Conservation (phyloP, 148 eudicot genomes). For the Rhododendron griersonianum region DNA sequence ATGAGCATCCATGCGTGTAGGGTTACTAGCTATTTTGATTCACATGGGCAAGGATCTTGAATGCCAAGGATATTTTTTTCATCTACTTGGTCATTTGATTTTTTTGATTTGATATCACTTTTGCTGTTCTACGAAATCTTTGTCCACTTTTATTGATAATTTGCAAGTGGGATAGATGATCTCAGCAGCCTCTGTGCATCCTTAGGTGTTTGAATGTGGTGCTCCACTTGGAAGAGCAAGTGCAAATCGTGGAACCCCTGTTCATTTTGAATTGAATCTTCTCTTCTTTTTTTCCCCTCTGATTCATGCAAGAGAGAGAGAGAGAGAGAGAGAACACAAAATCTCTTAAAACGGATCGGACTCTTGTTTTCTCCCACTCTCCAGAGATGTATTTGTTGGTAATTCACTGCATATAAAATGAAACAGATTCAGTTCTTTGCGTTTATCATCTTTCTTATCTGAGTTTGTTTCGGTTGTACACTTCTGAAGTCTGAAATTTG, state of each 20-base stretch:
- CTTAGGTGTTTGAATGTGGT: neutral
- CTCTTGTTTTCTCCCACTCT: neutral
- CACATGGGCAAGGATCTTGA: neutral
- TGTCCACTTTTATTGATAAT: neutral
- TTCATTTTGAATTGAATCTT: neutral
- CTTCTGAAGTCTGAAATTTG: neutral
- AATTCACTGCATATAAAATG: neutral
- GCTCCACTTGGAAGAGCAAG: neutral
- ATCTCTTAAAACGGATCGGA: neutral
- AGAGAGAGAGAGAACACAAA: neutral
- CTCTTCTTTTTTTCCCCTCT: neutral
- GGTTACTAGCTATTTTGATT: neutral
- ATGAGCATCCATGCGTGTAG: neutral
- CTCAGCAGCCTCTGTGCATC: neutral
- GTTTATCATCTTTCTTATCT: neutral
- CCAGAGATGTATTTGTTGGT: neutral
- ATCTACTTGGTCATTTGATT: neutral
- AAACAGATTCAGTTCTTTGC: neutral
- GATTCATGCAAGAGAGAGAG: neutral
- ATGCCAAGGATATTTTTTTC: neutral
- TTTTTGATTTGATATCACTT: too few species aligned
- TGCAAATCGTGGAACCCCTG: neutral
- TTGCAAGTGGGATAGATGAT: neutral
- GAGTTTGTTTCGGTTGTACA: neutral
- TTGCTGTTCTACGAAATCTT: neutral